Percentiles rank a stretch among this genome's conserved stretches.
These are phyloP conservation scores for Phaeotremella fagi DNA, from an alignment of 768 basidiomycete genomes.

Conservation along the genomic window DNA sequence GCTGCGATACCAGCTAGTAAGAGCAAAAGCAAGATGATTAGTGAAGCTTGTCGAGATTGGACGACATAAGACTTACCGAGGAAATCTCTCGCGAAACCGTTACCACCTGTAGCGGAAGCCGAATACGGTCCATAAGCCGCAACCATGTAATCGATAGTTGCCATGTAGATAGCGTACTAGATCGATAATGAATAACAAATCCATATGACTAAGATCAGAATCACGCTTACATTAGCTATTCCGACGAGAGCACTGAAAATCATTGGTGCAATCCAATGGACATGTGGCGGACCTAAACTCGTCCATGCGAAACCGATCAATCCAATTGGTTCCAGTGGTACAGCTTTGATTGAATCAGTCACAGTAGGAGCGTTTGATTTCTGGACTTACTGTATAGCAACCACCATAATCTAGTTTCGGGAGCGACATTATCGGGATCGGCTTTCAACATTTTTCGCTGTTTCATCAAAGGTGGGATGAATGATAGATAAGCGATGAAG, in stretches of 20 bases:
- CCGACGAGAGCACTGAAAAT: conserved; percentile 36
- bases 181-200: no score
- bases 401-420: conserved; percentile 32
- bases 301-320: conserved; percentile 41
- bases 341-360: conserved; percentile 18
- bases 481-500: conserved; percentile 30
- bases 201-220: no score
- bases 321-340: conserved; percentile 37
- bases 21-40: no score
- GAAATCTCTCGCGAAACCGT: conserved; percentile 42
- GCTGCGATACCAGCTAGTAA: conserved; percentile 42
- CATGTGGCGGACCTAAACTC: conserved; percentile 30
- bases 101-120: conserved; percentile 42
- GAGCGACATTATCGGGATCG: conserved; percentile 25
- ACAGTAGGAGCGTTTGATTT: neutral
- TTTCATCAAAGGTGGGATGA: conserved; percentile 26
- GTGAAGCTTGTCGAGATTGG: no score
- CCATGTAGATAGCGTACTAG: conserved; percentile 37
- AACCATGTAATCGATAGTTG: conserved; percentile 38
- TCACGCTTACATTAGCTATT: conserved; percentile 25
- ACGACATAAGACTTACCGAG: no score
- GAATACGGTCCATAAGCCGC: conserved; percentile 42
- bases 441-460: conserved; percentile 13
- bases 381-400: conserved; percentile 24
- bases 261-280: conserved; percentile 67